These are phyloP conservation scores for Auriculariales sp. DNA, from an alignment of 768 basidiomycete genomes.

Conservation along the genomic window DNA sequence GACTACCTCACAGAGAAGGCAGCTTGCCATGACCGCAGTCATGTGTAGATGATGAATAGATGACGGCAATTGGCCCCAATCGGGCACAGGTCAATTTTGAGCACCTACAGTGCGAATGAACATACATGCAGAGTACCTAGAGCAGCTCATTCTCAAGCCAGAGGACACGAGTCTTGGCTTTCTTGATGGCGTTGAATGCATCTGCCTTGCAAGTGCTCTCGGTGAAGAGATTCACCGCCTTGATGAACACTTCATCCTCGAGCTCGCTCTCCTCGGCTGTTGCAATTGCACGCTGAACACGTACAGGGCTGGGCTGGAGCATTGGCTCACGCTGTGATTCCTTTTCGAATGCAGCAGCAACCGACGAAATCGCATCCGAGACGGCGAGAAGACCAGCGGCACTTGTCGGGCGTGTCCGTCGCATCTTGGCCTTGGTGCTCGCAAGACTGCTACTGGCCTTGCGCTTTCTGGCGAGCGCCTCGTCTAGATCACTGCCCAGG, in stretches of 20 bases:
- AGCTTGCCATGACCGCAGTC: neutral
- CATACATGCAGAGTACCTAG: neutral
- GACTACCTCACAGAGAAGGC: neutral
- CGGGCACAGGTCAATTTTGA: neutral
- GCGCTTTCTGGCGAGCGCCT: neutral
- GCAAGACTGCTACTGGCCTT: neutral
- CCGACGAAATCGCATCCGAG: neutral
- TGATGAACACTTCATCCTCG: neutral
- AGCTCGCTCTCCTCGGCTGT: neutral
- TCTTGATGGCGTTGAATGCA: neutral
- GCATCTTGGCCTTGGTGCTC: neutral
- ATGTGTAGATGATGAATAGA: neutral
- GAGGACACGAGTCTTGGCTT: neutral
- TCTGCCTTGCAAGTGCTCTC: neutral
- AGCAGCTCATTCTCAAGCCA: neutral
- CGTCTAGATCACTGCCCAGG: neutral
- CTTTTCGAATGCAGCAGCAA: neutral
- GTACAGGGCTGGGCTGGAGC: neutral
- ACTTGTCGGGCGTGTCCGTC: neutral
- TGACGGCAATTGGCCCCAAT: neutral
- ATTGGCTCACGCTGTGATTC: neutral
- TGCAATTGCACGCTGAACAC: neutral
- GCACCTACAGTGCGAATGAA: neutral
- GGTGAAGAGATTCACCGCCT: neutral
- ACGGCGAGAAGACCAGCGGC: neutral